These are phyloP conservation scores for Diaporthe longicolla DNA, from an alignment of 2,329 filamentous ascomycete genomes.

Conservation along the genomic window DNA sequence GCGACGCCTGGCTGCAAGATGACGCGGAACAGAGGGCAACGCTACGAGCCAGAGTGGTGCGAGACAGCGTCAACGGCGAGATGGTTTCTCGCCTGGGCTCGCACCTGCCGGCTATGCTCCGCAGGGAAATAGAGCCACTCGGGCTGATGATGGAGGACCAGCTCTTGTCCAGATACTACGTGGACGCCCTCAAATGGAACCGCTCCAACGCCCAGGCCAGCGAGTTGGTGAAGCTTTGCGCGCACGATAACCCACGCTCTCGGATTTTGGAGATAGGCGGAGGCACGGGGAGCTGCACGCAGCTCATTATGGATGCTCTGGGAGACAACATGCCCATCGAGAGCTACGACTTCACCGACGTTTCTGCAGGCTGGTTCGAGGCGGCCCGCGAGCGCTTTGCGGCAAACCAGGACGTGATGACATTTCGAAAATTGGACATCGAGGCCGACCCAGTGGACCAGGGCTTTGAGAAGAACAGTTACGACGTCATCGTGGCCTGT, in stretches of 20 bases:
- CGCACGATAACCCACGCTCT: slow-evolving; percentile 46
- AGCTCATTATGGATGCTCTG: not conserved
- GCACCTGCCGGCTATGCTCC: slow-evolving; percentile 51
- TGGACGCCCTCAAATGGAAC: slow-evolving; percentile 46
- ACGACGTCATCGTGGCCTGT: slow-evolving; percentile 49
- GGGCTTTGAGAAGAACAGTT: not conserved
- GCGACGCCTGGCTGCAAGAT: slow-evolving; percentile 2
- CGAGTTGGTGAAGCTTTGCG: slow-evolving; percentile 44
- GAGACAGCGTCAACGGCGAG: slow-evolving; percentile 49
- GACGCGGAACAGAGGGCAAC: no score
- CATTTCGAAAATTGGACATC: not conserved
- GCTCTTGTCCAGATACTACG: slow-evolving; percentile 53
- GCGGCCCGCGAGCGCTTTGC: slow-evolving; percentile 50
- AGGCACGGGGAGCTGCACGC: not conserved
- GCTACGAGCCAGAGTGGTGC: not conserved
- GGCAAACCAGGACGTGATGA: slow-evolving; percentile 33
- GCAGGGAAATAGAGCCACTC: slow-evolving; percentile 50
- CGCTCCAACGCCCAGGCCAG: slow-evolving; percentile 47
- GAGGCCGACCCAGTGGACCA: not conserved
- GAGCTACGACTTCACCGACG: slow-evolving; percentile 54
- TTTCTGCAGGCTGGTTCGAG: slow-evolving; percentile 55
- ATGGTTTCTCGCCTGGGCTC: slow-evolving; percentile 49
- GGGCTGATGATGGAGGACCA: slow-evolving; percentile 53
- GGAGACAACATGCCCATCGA: not conserved
- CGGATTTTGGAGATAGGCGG: slow-evolving; percentile 26